These are phyloP conservation scores for Monilinia laxa DNA, from an alignment of 2,329 filamentous ascomycete genomes.

Conservation along the genomic window DNA sequence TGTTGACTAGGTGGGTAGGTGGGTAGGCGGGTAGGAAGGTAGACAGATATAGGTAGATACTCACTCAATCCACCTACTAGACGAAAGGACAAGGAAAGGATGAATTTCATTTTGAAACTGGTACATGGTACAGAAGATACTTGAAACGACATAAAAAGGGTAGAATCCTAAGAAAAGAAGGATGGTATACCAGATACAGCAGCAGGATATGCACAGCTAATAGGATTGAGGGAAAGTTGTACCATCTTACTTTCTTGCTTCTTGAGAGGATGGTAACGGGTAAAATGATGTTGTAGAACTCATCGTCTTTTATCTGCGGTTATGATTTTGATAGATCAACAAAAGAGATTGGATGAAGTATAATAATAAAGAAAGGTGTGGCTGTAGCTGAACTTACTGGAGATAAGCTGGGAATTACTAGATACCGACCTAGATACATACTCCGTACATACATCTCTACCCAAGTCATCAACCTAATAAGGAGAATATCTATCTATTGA, in stretches of 20 bases:
- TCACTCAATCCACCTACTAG: not conserved
- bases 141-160: not conserved
- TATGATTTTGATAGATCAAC: not conserved
- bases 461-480: too few relatives aligned
- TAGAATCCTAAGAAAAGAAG: not conserved
- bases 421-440: too few relatives aligned
- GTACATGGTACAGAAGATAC: not conserved
- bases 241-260: not conserved
- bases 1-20: too few relatives aligned
- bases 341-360: not conserved
- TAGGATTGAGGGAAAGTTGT: not conserved
- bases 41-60: too few relatives aligned
- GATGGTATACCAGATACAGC: too few relatives aligned
- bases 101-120: too few relatives aligned
- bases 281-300: not conserved
- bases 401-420: too few relatives aligned
- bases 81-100: too few relatives aligned
- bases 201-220: not conserved
- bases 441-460: too few relatives aligned
- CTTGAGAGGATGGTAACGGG: not conserved
- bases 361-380: too few relatives aligned
- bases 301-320: not conserved
- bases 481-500: not conserved
- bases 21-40: too few relatives aligned
- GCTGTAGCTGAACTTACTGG: too few relatives aligned